These are phyloP conservation scores for Aegilops speltoides DNA, from an alignment of 176 grass and related monocot genomes.

Conservation along the genomic window DNA sequence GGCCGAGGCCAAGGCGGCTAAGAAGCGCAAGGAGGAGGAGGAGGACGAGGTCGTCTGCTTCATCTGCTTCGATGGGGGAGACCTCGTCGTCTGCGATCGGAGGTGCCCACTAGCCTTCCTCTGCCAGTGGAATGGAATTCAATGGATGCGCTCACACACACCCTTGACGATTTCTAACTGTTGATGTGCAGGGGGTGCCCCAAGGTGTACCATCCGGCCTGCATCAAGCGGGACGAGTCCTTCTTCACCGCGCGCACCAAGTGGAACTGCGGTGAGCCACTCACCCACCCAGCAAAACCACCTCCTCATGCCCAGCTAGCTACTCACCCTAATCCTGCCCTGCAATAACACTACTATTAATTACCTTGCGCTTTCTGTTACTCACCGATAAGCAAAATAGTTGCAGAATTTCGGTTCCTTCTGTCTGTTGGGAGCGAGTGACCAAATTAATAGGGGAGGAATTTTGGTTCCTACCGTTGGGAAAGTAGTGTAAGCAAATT, in stretches of 20 bases:
- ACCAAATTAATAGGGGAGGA: too few relatives aligned
- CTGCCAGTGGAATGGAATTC: neutral
- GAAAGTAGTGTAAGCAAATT: too few relatives aligned
- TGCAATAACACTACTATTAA: neutral
- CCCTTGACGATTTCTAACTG: neutral
- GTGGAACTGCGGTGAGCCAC: slow-evolving; percentile 87
- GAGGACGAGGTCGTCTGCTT: slow-evolving; percentile 99
- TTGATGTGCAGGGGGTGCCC: slow-evolving; percentile 70
- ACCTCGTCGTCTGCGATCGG: slow-evolving; percentile 93
- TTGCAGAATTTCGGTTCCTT: too few relatives aligned
- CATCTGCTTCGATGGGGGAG: slow-evolving; percentile 95
- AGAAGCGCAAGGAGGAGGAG: slow-evolving; percentile 49
- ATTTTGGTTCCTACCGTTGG: too few relatives aligned
- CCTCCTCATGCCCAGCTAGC: neutral
- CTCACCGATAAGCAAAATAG: neutral
- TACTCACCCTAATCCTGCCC: neutral
- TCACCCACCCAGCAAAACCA: neutral
- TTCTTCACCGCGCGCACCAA: slow-evolving; percentile 79
- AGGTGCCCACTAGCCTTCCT: slow-evolving; percentile 31
- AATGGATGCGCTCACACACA: neutral
- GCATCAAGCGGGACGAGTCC: slow-evolving; percentile 79
- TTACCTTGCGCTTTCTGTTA: neutral
- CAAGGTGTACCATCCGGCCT: slow-evolving; percentile 95
- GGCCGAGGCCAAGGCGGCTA: neutral
- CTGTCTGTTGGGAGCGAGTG: too few relatives aligned